Base-by-base conservation (phyloP, 2,329 filamentous ascomycete species). In the Aschersonia sp. region DNA sequence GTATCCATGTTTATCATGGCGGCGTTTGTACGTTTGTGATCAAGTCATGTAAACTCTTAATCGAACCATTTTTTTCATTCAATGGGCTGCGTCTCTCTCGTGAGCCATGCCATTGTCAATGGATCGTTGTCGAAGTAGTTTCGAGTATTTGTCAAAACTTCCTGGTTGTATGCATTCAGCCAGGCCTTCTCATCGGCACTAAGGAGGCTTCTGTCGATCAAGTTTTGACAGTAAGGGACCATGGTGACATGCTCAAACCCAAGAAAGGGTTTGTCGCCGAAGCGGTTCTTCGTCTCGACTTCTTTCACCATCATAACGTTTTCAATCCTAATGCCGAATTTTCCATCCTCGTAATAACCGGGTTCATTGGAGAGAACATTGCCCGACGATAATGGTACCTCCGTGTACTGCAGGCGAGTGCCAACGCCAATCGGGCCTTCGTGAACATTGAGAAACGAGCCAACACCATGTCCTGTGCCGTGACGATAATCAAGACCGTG, bases 161-260 rank as follows among this genome's bases (percentile, higher is more conserved):
- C 82, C 35, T 73, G 68, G 61, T 95, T 85, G 62, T 94, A 94
- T 42, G 80, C 74, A 58, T 97, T 94, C 55, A 98, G 68, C 86
- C 91, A 98, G 51, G 76, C 67, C 68, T 83, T 85, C 69, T 98
- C 92, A 9, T 70, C 72, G 4, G 72, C 69, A 0, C 81, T 89
- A 55, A 98, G 67, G 35, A 95, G 70, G 46, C 62, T 72, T 48
- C 75, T 69, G 57, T 97, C 85, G 53, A 95, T 89, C 53, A 98
- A 70, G 52, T 88, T 96, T 51, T 82, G 78, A 67, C 91, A 96
- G 66, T 95, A 89, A 0, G 92, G 92, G 20, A 91, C 88, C 88
- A 98, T 88, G 0, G 92, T 98, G 54, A 97, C 89, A 64, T 94
- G 87, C 69, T 98, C 91, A 56, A 98, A 98, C 3, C 89, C 89